A percentile compares a stretch with the other conserved stretches of the same genome.
Evolutionary conservation across 257 asterid species (phyloP).

Genomic region (Solanum sejunctum): DNA sequence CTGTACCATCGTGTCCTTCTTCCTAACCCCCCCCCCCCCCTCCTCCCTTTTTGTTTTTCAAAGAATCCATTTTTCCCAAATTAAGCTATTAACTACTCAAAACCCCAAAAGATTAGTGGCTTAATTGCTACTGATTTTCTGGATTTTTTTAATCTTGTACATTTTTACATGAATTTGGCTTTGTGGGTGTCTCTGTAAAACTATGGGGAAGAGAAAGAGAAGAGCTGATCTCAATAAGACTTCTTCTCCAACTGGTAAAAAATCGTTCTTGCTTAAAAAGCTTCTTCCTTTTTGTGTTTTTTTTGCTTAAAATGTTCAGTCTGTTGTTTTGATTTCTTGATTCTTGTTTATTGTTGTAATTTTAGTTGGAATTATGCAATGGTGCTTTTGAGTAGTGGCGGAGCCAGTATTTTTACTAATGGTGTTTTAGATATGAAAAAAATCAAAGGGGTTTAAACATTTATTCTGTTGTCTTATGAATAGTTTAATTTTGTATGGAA

Average conservation of each 20-base stretch:
- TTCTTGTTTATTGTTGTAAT: not conserved
- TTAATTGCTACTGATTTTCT: not conserved
- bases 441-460: not conserved
- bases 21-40: not conserved
- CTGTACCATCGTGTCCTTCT: not conserved
- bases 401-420: not conserved
- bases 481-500: too few species aligned
- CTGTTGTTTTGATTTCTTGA: not conserved
- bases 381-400: not conserved
- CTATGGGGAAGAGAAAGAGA: slow-evolving; percentile 33
- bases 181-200: not conserved
- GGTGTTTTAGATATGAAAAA: not conserved
- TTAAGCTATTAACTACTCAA: not conserved
- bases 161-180: not conserved
- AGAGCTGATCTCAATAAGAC: slow-evolving; percentile 13
- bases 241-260: not conserved
- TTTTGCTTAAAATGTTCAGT: not conserved
- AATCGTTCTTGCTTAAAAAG: not conserved
- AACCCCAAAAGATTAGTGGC: not conserved
- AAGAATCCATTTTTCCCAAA: not conserved
- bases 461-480: not conserved
- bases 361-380: not conserved
- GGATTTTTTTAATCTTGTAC: not conserved
- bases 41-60: too few species aligned
- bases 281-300: not conserved